Conservation (phyloP, 768 basidiomycete species). For the Hortiboletus flavorubellus region DNA sequence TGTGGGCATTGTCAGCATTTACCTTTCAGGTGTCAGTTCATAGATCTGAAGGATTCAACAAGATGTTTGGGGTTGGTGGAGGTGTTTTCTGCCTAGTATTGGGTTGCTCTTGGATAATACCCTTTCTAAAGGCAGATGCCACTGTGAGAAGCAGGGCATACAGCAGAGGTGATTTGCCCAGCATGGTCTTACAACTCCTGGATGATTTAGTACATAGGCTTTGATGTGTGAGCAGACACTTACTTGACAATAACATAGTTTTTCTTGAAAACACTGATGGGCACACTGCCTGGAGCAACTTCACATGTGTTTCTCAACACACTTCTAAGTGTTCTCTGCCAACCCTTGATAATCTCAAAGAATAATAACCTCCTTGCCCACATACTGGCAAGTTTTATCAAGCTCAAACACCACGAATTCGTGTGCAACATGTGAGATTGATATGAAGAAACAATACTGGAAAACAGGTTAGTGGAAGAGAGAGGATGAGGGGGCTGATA, state of each 20-base stretch:
- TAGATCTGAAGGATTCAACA: too few relatives aligned
- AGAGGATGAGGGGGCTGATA: neutral
- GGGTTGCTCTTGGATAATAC: too few relatives aligned
- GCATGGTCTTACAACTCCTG: too few relatives aligned
- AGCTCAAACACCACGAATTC: neutral
- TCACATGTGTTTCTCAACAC: neutral
- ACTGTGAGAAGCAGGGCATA: too few relatives aligned
- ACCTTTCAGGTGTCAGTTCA: too few relatives aligned
- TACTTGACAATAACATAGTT: neutral
- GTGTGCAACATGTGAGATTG: constrained; percentile 1
- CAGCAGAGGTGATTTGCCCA: too few relatives aligned
- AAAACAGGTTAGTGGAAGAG: neutral
- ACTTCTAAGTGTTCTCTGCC: neutral
- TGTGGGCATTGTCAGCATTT: too few relatives aligned
- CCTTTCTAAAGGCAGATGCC: too few relatives aligned
- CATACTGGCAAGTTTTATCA: neutral
- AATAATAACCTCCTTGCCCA: neutral
- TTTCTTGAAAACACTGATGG: neutral
- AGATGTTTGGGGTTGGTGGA: too few relatives aligned
- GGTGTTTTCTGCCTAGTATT: too few relatives aligned
- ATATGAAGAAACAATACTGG: neutral
- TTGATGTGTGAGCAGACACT: neutral
- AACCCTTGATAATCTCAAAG: neutral
- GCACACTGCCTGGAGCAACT: neutral
- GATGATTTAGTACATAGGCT: too few relatives aligned